Base-by-base conservation (phyloP, 768 basidiomycete genomes). In the Hericium erinaceus region DNA sequence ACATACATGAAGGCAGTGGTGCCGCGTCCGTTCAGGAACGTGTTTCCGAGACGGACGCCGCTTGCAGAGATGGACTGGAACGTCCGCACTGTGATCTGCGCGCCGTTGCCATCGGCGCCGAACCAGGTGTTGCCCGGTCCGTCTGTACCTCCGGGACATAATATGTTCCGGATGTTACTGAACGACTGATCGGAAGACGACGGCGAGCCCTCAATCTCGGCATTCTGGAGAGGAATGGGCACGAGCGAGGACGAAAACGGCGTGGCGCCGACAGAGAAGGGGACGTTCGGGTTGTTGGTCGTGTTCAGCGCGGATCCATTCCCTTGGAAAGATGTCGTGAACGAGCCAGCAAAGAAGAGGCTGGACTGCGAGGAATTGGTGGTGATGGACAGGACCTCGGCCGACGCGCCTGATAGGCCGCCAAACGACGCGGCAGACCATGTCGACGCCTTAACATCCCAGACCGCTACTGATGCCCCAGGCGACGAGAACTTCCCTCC, bases 1-100 rank as follows among this genome's bases (percentile, higher is more conserved):
- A 66, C 82, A 55, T 70, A 95, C 95, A 80, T 87, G 72, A 99
- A 99, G 4, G 76, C 79, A n/a, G 83, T 89, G 1, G 95, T 95
- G 44, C 93, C 88, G 63, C 89, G 84, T 54, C 84, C 80, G 53
- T 77, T 71, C 61, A 85, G 77, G 70, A 95, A 91, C 8, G 93
- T 95, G 72, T 99, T 98, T 26, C 93, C 95, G 28, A 99, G 74
- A 48, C 97, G 83, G 51, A 98, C 68, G 4, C 95, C 97, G 57
- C 77, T 83, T 3, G 84, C 88, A 52, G 80, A 82, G 57, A 90
- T 80, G 66, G 78, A 87, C 26, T 82, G 74, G 67, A 87, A 90
- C n/a, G 84, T 79, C 58, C 87, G 78, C 48, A 92, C 75, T 28
- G 87, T 92, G 62, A 98, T 80, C 56, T 87, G 75, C 2, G 92